phyloP scores from a whole-genome alignment of 164 flowering plant species.

The Tetrastigma voinierianum region DNA sequence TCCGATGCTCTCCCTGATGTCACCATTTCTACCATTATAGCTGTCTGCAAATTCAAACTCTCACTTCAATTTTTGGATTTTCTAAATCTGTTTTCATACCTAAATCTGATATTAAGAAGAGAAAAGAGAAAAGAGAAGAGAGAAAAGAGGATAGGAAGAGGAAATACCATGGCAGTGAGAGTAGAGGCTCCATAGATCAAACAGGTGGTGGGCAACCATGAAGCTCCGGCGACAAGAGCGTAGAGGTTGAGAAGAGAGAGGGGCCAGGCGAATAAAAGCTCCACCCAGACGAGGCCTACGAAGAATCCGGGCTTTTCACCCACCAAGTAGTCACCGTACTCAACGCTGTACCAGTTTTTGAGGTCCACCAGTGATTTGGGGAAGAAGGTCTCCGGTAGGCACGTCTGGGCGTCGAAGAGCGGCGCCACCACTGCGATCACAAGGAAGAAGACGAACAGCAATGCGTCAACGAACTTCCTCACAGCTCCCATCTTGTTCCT shows the following conservation, averaged over 20 bases:
- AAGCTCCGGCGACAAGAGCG: slow-evolving; percentile 35
- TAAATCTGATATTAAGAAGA: no score
- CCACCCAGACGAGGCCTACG: slow-evolving; percentile 56
- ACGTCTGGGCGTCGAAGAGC: slow-evolving; percentile 54
- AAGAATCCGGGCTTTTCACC: slow-evolving; percentile 67
- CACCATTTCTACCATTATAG: slow-evolving; percentile 50
- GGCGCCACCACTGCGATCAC: slow-evolving; percentile 48
- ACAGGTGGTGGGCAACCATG: slow-evolving; percentile 62
- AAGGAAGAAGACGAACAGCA: slow-evolving; percentile 52
- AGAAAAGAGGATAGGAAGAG: background rate
- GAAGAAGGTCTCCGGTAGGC: slow-evolving; percentile 38
- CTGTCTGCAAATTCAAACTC: slow-evolving; percentile 28
- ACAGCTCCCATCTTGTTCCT: slow-evolving; percentile 32
- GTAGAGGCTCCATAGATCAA: slow-evolving; percentile 66
- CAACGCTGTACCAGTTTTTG: slow-evolving; percentile 35
- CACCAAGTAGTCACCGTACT: slow-evolving; percentile 55
- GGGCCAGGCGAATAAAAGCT: slow-evolving; percentile 73
- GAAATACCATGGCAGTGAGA: slow-evolving; percentile 38
- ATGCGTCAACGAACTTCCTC: slow-evolving; percentile 32
- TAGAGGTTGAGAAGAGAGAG: slow-evolving; percentile 51
- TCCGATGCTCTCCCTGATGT: slow-evolving; percentile 57
- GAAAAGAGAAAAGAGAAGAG: no score
- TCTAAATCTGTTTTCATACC: no score
- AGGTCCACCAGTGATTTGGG: slow-evolving; percentile 49
- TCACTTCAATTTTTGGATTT: no score